Evolutionary conservation across 495 filamentous ascomycete genomes (phyloP), one percentile per base, ranked within the genome.

Genomic region (Aspergillus saccharolyticus): DNA sequence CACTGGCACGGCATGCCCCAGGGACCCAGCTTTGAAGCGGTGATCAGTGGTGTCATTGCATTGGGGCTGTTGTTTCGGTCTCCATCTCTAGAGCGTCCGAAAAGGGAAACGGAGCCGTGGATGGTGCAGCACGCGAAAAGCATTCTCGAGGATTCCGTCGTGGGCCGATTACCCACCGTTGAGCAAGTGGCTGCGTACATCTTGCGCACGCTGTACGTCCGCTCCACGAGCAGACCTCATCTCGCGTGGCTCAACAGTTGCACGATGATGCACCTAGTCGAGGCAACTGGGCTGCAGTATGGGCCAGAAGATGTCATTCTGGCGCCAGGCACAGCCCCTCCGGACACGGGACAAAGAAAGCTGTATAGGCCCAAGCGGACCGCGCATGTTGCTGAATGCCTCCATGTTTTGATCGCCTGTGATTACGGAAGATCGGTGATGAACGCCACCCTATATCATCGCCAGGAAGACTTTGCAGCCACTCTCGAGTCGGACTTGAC

Each of bases 231-330:
- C 4, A 24, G 47, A 15, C 47, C 47, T 18, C 47, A 50, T 50
- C 4, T 50, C 14, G 16, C 47, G 17, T 50, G 47, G 47, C 47
- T 50, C 47, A 30, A 24, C n/a, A 50, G 47, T 5, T 50, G 47
- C 17, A 50, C 22, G 1, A 50, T 50, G 47, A 50, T 50, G 47
- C 47, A 50, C 30, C 47, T 50, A 6, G 47, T 50, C 24, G 47
- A 50, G 15, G 47, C 47, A 1, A 50, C 47, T n/a, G 47, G 47
- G 9, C 15, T 50, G 3, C 47, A 50, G 16, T 24, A 50, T 12
- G 47, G 28, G 21, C 47, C 47, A 6, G 47, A 30, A 1, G 21
- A 12, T 7, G 5, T 50, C 10, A 30, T 50, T 6, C 47, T 50
- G 22, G 22, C 47, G 6, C 21, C 21, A 15, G 17, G 15, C 14